Conservation (phyloP, 768 basidiomycete genomes). For the Solioccasus polychromus region DNA sequence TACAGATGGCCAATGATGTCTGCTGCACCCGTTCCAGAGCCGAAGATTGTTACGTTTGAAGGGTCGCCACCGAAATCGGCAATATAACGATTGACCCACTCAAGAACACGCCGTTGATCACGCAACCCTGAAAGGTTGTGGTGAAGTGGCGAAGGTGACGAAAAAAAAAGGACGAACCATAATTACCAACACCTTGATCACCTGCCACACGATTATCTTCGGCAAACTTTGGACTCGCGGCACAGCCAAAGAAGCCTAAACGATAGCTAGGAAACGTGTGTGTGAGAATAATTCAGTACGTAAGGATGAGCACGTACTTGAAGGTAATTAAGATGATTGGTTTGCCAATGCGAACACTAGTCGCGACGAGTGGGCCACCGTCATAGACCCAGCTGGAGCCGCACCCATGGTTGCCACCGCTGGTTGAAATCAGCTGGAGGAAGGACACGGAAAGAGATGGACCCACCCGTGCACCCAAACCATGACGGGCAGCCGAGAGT, state of each 20-base stretch:
- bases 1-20: slow-evolving; percentile 63
- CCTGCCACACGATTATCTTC: slow-evolving; percentile 66
- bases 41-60: slow-evolving; percentile 40
- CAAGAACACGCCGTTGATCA: slow-evolving; percentile 61
- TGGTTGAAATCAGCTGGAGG: slow-evolving; percentile 32
- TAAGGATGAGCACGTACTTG: slow-evolving; percentile 52
- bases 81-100: slow-evolving; percentile 63
- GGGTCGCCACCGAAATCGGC: slow-evolving; percentile 67
- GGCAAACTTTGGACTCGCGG: slow-evolving; percentile 60
- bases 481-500: slow-evolving; percentile 71
- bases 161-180: slow-evolving; percentile 45
- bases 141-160: slow-evolving; percentile 2
- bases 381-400: slow-evolving; percentile 80
- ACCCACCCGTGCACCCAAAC: slow-evolving; percentile 83
- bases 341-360: slow-evolving; percentile 58
- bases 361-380: slow-evolving; percentile 66
- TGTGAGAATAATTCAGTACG: slow-evolving; percentile 14
- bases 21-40: slow-evolving; percentile 42
- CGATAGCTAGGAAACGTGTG: slow-evolving; percentile 53
- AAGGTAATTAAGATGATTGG: slow-evolving; percentile 71
- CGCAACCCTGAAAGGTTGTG: slow-evolving; percentile 45
- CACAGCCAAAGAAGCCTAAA: slow-evolving; percentile 73
- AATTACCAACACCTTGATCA: slow-evolving; percentile 75
- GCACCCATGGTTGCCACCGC: slow-evolving; percentile 69
- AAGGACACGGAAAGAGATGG: slow-evolving; percentile 5